These are phyloP conservation scores for Agaricales sp. DNA, from an alignment of 1,284 basidiomycete genomes.

Conservation along the genomic window DNA sequence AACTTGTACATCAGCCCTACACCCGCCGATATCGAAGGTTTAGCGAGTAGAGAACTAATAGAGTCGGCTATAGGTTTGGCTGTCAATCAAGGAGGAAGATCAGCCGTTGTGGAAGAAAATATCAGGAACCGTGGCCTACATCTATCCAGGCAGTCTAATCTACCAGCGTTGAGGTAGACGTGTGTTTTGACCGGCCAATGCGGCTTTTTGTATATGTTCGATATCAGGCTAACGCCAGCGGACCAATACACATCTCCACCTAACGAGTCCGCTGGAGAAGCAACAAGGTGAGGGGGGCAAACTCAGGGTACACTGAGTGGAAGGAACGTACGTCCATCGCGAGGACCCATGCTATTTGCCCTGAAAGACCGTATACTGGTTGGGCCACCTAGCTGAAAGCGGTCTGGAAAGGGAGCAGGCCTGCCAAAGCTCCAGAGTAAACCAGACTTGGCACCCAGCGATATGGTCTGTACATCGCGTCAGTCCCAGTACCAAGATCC, in stretches of 20 bases:
- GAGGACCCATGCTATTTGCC: slow-evolving; percentile 77
- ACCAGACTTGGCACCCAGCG: slow-evolving; percentile 54
- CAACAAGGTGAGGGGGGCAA: neutral
- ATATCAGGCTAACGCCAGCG: slow-evolving; percentile 71
- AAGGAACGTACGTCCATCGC: slow-evolving; percentile 54
- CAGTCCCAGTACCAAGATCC: neutral
- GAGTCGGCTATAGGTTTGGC: neutral
- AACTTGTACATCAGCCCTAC: slow-evolving; percentile 88
- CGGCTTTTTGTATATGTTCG: slow-evolving; percentile 67
- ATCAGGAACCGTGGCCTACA: slow-evolving; percentile 33
- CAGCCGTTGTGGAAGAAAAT: slow-evolving; percentile 4
- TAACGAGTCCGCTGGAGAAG: slow-evolving; percentile 56
- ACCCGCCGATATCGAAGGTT: slow-evolving; percentile 66
- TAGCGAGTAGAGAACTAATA: neutral
- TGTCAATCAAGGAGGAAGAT: neutral
- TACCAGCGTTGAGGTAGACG: slow-evolving; percentile 78
- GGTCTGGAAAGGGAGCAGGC: slow-evolving; percentile 63
- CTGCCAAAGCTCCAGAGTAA: slow-evolving; percentile 43
- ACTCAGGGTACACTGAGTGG: neutral
- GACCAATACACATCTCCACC: slow-evolving; percentile 90
- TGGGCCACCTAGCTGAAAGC: slow-evolving; percentile 92
- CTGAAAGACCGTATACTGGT: slow-evolving; percentile 84
- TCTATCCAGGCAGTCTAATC: slow-evolving; percentile 58
- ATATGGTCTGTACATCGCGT: slow-evolving; percentile 51
- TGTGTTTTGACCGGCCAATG: slow-evolving; percentile 90